Evolutionary conservation across 768 basidiomycete genomes (phyloP), one percentile per base, ranked within the genome.

Genomic region (Pleurotus citrinopileatus): DNA sequence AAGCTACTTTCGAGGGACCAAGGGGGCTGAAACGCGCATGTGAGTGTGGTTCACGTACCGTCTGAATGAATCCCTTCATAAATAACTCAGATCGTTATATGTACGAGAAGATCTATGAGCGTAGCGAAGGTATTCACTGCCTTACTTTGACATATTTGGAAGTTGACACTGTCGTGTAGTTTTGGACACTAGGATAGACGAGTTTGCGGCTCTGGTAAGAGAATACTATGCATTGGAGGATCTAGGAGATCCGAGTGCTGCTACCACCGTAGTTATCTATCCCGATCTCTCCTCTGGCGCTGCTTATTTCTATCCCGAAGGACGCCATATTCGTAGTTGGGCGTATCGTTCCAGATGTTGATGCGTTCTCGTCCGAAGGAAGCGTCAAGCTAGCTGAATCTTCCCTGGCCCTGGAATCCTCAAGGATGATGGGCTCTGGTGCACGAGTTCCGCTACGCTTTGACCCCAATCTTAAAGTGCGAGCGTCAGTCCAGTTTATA

Each of bases 21-120:
- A 64, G 64, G 36, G 68, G 52, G 28, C 72, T 74, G 55, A 73
- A 69, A 53, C 78, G 84, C 28, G 73, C 76, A 29, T 89, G 89
- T 89, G 65, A 75, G 84, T 70, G 9, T 19, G 13, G 45, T 22
- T 38, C 2, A 10, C 12, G 3, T 42, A 23, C 42, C 28, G 13
- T 44, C 23, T 52, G 9, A 43, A 0, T 22, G 22, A 23, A 34
- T 5, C 38, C 22, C 50, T 23, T 59, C 44, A 32, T 42, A 10
- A 7, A 19, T 10, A 22, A 34, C 32, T 22, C 59, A 91, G 89
- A 87, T 77, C 82, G 90, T 25, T 98, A 98, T 67, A 95, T 96
- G 94, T 94, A 90, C 63, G 94, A 98, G 68, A 94, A 91, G 70
- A 77, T 89, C 22, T 82, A 83, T 1, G 90, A 91, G 63, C 76